Base-by-base conservation (phyloP, 2,329 filamentous ascomycete genomes). In the Ambrosiella cleistominuta region DNA sequence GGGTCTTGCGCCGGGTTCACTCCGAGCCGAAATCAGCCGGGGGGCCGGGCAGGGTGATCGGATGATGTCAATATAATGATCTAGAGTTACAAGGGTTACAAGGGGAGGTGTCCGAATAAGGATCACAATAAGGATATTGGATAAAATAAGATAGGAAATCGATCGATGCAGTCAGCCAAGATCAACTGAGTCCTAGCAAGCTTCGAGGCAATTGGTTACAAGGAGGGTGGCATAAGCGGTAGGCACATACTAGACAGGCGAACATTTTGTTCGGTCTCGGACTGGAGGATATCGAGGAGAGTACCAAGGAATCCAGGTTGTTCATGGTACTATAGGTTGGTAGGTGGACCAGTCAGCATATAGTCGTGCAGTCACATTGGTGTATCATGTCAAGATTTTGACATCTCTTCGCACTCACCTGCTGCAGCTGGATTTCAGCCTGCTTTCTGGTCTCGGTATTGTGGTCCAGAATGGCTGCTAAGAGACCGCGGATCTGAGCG, bases 291-390 rank as follows among this genome's bases (percentile, higher is more conserved):
- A 69, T 94, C 88, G 66, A 96, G 77, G 62, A 97, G 81, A 65
- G 88, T 87, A 70, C 93, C 87, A 68, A 87, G 85, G 71, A 98
- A 97, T 64, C 90, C 90, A 62, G 86, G 77, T 70, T 90, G 84
- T 65, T 88, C 83, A 75, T 97, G 91, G 69, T 93, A 88, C 89
- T 96, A 68, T 44, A 61, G 17, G 35, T 27, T 19, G 19, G 17
- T 36, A 36, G 19, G 47, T 51, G 47, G 19, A 51, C 47, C 27
- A 51, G 47, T 51, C 47, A 51, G 47, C 47, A 51, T 51, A n/a
- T 35, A 19, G 47, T 51, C 19, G 17, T 51, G 47, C 47, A 51
- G 47, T 51, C 47, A 51, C 19, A 51, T 51, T 19, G 47, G 47
- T 27, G 47, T 51, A 36, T 51, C 19, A 51, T 35, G n/a, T 13